Evolutionary conservation across 2,329 filamentous ascomycete genomes (phyloP).

Genomic region (Ceratocystis smalleyi): DNA sequence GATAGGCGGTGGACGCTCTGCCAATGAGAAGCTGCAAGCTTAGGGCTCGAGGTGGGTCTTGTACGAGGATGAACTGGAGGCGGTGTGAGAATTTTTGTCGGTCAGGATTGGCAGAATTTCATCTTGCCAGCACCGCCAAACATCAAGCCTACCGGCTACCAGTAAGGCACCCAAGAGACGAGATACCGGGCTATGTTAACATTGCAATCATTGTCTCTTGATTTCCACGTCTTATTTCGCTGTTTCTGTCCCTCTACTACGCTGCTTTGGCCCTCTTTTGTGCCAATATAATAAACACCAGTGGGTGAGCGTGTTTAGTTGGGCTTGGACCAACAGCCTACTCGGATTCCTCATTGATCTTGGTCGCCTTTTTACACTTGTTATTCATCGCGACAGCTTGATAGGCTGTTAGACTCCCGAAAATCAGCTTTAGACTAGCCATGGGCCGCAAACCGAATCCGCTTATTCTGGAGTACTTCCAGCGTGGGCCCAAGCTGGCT

Average conservation of each 20-base stretch:
- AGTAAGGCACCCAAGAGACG: not conserved
- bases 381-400: not conserved
- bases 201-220: not conserved
- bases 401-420: not conserved
- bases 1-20: slow-evolving; percentile 14
- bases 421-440: not conserved
- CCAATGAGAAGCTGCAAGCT: slow-evolving; percentile 7
- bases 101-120: slow-evolving; percentile 28
- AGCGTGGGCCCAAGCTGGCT: slow-evolving; percentile 68
- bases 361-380: not conserved
- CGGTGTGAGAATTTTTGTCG: slow-evolving; percentile 30
- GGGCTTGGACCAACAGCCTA: not conserved
- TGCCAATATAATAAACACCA: not conserved
- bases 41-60: not conserved
- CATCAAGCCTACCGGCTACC: not conserved
- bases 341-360: not conserved
- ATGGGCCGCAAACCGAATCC: slow-evolving; percentile 78
- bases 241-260: not conserved
- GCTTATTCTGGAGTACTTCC: slow-evolving; percentile 76
- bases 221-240: not conserved
- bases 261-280: not conserved
- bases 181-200: not conserved
- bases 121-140: slow-evolving; percentile 12
- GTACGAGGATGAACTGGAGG: slow-evolving; percentile 19
- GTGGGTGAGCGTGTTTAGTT: not conserved